A percentile compares a stretch with the other conserved stretches of the same genome.
phyloP scores from a whole-genome alignment of 139 green algal species.

The Closterium sp. region DNA sequence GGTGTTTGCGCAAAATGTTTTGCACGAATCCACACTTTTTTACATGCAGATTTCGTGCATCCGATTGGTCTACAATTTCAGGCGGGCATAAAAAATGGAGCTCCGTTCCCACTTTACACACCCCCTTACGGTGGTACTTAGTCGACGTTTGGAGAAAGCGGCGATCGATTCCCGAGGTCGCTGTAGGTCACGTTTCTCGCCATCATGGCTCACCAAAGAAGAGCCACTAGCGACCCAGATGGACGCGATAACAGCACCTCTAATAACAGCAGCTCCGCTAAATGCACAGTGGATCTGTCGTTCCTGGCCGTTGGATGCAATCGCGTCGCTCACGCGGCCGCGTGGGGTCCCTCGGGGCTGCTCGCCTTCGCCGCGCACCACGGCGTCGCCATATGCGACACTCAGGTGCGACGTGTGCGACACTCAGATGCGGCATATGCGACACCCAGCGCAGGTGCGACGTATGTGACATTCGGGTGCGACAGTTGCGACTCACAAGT shows the following conservation, averaged over 20 bases:
- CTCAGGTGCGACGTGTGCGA: not conserved
- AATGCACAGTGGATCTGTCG: conserved; percentile 12
- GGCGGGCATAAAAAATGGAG: no score
- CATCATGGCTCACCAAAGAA: no score
- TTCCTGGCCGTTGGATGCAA: conserved; percentile 40
- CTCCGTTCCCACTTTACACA: no score
- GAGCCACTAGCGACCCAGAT: not conserved
- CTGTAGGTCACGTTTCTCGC: not conserved
- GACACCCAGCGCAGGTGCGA: not conserved
- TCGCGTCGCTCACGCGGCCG: conserved; percentile 24
- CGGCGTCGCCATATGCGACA: conserved; percentile 39
- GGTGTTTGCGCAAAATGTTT: no score
- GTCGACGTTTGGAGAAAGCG: no score
- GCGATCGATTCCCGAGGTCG: no score
- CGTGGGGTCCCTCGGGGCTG: conserved; percentile 28
- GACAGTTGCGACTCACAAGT: no score
- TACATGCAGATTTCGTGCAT: no score
- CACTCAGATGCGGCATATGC: not conserved
- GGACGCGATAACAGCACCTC: not conserved
- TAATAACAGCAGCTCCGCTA: conserved; percentile 4
- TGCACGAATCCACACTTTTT: no score
- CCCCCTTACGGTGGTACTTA: no score
- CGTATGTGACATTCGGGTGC: no score
- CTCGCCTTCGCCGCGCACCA: conserved; percentile 47
- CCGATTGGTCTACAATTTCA: no score